Evolutionary conservation across 768 basidiomycete genomes (phyloP), one percentile per base, ranked within the genome.

Genomic region (Auricularia heimuer): DNA sequence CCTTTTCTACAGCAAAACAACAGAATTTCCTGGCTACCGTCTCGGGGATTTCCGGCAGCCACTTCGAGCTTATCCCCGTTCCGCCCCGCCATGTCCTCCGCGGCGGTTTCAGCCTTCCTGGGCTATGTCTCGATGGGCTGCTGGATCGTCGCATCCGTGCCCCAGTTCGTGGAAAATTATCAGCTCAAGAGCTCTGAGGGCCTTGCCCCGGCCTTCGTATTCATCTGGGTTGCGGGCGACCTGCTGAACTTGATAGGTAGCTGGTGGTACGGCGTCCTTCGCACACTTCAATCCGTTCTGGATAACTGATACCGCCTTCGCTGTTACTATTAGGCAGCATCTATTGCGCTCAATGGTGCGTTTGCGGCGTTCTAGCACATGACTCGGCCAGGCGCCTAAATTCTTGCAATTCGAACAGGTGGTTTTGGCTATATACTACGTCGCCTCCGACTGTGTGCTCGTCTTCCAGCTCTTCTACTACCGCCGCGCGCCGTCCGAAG

Each of bases 171-270:
- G 4, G 56, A 60, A 29, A 60, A 60, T 34, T 60, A 24, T 1
- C 6, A 4, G 29, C 21, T 12, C 56, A 60, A 60, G 56, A 60
- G 56, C 56, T 12, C 56, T 4, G 56, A 82, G 70, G 81, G 85
- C 70, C 80, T 86, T 18, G 80, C 85, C n/a, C 69, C 74, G 35
- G 83, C 84, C 2, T 86, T 85, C 69, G 72, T 74, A 36, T 71
- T 81, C 67, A 83, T 85, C 47, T 86, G 56, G 56, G 56, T 35
- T 33, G 29, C 34, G 6, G 56, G 56, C 29, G 56, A 60, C 56
- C 29, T 60, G 24, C 56, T 60, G 24, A 60, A 60, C 56, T 33
- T 60, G 56, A 6, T 35, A 8, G 56, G 29, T 2, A 60, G 56
- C 56, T 29, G 24, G 34, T 60, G 56, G 56, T 60, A 29, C 29